phyloP scores from a whole-genome alignment of 164 flowering plant species.

The Amborella trichopoda region DNA sequence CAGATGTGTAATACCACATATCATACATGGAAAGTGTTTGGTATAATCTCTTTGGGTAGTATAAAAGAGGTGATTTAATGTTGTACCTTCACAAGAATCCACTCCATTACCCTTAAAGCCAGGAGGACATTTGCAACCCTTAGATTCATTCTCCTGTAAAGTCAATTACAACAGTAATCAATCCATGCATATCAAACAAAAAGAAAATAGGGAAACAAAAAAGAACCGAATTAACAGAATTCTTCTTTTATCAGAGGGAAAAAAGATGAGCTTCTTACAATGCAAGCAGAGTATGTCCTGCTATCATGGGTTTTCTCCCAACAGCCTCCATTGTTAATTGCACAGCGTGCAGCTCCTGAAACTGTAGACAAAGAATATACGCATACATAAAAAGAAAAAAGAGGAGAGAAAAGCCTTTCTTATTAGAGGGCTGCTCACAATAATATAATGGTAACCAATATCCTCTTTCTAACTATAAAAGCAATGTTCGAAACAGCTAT shows the following conservation, averaged over 20 bases:
- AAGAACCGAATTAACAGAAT: not conserved
- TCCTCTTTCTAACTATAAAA: too few relatives aligned
- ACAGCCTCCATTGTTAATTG: constrained; percentile 92
- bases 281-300: constrained; percentile 71
- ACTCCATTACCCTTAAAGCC: constrained; percentile 96
- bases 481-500: too few relatives aligned
- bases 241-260: not conserved
- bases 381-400: not conserved
- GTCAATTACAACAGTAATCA: not conserved
- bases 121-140: constrained; percentile 77
- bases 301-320: constrained; percentile 66
- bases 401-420: too few relatives aligned
- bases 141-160: constrained; percentile 50
- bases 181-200: not conserved
- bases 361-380: constrained; percentile 30
- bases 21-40: too few relatives aligned
- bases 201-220: not conserved
- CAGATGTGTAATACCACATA: too few relatives aligned
- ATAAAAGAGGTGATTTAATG: not conserved
- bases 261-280: constrained; percentile 31
- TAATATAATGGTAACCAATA: too few relatives aligned
- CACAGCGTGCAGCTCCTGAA: constrained; percentile 79
- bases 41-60: too few relatives aligned
- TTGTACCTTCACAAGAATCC: constrained; percentile 65
- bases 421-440: too few relatives aligned